Evolutionary conservation across 306 rosid species (phyloP).

Genomic region (Carpinus fangiana): DNA sequence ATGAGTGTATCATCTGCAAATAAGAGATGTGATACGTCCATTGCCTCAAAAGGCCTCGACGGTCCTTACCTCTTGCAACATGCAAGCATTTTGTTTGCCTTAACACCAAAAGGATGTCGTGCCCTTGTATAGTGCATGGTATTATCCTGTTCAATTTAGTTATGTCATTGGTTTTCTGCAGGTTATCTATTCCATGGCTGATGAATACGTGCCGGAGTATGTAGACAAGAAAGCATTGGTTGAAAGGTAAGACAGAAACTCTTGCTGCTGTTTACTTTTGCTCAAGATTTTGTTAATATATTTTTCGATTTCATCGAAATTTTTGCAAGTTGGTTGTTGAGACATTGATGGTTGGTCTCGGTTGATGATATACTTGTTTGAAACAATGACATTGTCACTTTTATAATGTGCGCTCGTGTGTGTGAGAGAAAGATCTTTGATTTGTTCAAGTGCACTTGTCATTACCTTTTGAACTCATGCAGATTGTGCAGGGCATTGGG

Average conservation of each 20-base stretch:
- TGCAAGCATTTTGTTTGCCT: not conserved
- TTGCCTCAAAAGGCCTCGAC: too few species aligned
- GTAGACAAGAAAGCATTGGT: slow-evolving; percentile 90
- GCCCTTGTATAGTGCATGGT: not conserved
- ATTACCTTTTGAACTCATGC: slow-evolving; percentile 34
- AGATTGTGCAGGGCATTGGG: slow-evolving; percentile 95
- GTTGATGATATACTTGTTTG: slow-evolving; percentile 1
- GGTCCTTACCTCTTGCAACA: not conserved
- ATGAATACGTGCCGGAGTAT: slow-evolving; percentile 92
- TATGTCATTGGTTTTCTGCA: slow-evolving; percentile 35
- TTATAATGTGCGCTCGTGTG: not conserved
- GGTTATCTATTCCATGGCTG: slow-evolving; percentile 93
- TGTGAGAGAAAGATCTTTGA: slow-evolving; percentile 6
- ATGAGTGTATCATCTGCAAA: too few species aligned
- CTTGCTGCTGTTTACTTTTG: slow-evolving; percentile 5
- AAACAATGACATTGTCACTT: not conserved
- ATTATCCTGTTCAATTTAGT: slow-evolving; percentile 8
- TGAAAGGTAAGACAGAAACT: slow-evolving; percentile 56
- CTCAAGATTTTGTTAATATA: not conserved
- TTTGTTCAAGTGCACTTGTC: slow-evolving; percentile 6
- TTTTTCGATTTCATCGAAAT: not conserved
- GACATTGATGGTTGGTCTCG: not conserved
- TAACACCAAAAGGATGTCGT: not conserved
- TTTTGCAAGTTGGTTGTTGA: not conserved
- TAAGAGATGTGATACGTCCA: too few species aligned